Conservation (phyloP, 352 stramenopile species). For the Phytophthora pluvialis region DNA sequence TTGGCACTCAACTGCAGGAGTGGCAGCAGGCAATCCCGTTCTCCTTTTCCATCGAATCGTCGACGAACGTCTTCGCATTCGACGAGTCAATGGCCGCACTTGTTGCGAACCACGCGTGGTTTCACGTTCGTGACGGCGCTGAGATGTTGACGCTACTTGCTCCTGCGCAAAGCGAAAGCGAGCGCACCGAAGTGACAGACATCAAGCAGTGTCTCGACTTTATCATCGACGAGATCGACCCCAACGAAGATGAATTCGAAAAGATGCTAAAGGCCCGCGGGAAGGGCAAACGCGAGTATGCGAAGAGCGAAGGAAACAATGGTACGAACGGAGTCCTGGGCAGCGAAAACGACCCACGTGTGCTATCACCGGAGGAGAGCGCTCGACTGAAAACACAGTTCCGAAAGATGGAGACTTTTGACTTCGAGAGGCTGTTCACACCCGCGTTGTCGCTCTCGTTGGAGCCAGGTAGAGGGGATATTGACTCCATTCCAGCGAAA, state of each 20-base stretch:
- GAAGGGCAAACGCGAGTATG: background rate
- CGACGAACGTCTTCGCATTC: conserved; percentile 49
- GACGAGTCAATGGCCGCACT: conserved; percentile 45
- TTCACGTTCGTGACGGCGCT: conserved; percentile 12
- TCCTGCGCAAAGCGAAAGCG: conserved; percentile 22
- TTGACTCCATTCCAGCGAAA: conserved; percentile 10
- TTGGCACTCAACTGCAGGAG: conserved; percentile 23
- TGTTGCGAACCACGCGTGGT: conserved; percentile 58
- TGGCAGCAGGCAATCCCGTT: conserved; percentile 52
- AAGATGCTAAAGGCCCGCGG: conserved; percentile 1
- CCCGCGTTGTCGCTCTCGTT: conserved; percentile 35
- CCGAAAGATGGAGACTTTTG: conserved; percentile 52
- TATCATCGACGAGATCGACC: conserved; percentile 30
- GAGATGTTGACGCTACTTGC: conserved; percentile 20
- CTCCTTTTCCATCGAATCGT: conserved; percentile 43
- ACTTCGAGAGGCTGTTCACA: conserved; percentile 60
- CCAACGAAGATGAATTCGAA: conserved; percentile 18
- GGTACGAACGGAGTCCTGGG: background rate
- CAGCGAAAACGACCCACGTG: background rate
- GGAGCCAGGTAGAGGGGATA: background rate
- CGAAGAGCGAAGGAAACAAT: conserved; percentile 10
- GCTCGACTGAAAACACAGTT: conserved; percentile 32
- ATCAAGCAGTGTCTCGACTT: conserved; percentile 32
- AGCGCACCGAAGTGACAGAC: conserved; percentile 26
- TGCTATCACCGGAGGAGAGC: conserved; percentile 16